These are phyloP conservation scores for Cordyceps cateniannulata DNA, from an alignment of 2,329 filamentous ascomycete species.

Conservation along the genomic window DNA sequence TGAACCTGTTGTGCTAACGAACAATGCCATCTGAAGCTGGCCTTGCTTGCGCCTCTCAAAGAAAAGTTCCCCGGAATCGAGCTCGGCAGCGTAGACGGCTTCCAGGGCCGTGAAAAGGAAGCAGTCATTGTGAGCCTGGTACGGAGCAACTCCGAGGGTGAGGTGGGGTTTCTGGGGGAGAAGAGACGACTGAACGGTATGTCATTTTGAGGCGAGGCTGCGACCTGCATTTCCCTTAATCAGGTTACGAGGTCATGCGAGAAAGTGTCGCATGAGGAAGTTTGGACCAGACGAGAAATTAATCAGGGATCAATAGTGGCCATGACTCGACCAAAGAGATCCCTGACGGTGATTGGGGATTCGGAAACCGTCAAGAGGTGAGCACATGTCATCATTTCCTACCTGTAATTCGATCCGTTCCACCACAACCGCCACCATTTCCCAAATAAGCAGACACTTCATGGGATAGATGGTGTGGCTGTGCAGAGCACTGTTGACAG, in stretches of 20 bases:
- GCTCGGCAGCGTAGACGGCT: constrained; percentile 93
- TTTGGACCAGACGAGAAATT: neutral
- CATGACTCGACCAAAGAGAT: constrained; percentile 91
- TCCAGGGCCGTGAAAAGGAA: constrained; percentile 96
- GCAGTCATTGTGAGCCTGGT: constrained; percentile 92
- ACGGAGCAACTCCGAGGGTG: constrained; percentile 75
- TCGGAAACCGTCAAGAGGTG: constrained; percentile 87
- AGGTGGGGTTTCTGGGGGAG: constrained; percentile 90
- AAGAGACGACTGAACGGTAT: constrained; percentile 87
- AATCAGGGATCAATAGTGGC: constrained; percentile 63
- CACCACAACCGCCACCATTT: neutral
- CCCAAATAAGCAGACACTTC: neutral
- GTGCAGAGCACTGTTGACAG: neutral
- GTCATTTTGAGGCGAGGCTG: constrained; percentile 23
- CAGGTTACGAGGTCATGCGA: neutral
- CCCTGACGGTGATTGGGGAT: constrained; percentile 86
- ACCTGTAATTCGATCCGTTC: neutral
- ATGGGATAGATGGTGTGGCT: neutral
- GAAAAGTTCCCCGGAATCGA: constrained; percentile 79
- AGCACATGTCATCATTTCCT: constrained; percentile 33
- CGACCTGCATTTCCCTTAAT: neutral
- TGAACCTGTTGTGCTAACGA: neutral
- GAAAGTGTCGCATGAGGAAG: neutral
- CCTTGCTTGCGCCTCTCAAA: constrained; percentile 72
- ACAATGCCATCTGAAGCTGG: constrained; percentile 46